Evolutionary conservation across 805 yeast genomes (phyloP).

Genomic region (Lipomyces japonicus): DNA sequence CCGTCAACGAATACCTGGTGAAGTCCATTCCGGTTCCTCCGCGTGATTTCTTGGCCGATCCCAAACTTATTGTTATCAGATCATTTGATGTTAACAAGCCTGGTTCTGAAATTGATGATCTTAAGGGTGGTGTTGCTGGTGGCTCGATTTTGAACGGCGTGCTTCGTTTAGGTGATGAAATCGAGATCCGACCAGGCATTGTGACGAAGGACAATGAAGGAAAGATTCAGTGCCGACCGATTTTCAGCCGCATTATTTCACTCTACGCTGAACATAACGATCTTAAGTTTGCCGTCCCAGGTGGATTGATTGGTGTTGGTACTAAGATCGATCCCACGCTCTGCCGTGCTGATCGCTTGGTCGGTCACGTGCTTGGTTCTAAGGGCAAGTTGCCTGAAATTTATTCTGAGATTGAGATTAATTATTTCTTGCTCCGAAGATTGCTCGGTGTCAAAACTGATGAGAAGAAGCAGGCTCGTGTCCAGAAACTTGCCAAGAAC

Average conservation of each 20-base stretch:
- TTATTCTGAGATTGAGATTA: conserved; percentile 95
- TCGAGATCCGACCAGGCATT: conserved; percentile 98
- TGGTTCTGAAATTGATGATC: conserved; percentile 93
- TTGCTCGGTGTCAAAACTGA: conserved; percentile 92
- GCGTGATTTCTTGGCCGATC: conserved; percentile 90
- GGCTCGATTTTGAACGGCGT: conserved; percentile 98
- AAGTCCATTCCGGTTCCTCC: conserved; percentile 94
- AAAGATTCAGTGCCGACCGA: conserved; percentile 91
- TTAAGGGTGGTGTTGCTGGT: conserved; percentile 99
- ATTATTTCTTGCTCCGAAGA: conserved; percentile 93
- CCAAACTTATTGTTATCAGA: conserved; percentile 93
- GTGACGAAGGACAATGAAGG: conserved; percentile 88
- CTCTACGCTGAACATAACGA: conserved; percentile 97
- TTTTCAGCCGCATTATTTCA: conserved; percentile 88
- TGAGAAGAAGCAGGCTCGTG: conserved; percentile 87
- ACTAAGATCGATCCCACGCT: conserved; percentile 97
- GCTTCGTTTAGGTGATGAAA: conserved; percentile 93
- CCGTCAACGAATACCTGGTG: conserved; percentile 94
- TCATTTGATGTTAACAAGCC: conserved; percentile 99
- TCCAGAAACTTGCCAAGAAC: conserved; percentile 85
- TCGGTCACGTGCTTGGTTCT: conserved; percentile 98
- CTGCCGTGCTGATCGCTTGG: conserved; percentile 98
- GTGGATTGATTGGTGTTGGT: conserved; percentile 99
- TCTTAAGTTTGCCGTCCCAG: conserved; percentile 98
- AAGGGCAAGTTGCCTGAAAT: conserved; percentile 93